phyloP scores from a whole-genome alignment of 192 early-diverging fungal genomes.

The Coemansia sp. region DNA sequence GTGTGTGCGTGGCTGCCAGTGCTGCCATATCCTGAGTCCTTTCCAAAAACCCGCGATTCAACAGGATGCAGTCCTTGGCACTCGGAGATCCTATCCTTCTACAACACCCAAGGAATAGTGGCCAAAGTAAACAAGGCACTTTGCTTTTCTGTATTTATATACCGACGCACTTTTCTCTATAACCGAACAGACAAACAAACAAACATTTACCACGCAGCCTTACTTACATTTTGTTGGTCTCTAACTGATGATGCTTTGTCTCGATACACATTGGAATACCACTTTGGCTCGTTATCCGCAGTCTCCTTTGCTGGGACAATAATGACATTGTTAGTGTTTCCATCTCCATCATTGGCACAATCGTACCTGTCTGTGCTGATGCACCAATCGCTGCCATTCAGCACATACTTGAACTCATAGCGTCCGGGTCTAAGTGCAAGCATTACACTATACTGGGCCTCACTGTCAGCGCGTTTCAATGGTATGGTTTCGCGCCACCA shows the following conservation, averaged over 20 bases:
- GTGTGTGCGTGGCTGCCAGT: background rate
- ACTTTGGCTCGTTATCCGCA: background rate
- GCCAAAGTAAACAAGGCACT: background rate
- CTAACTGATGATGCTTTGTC: background rate
- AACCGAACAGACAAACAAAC: background rate
- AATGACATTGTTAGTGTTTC: slow-evolving; percentile 45
- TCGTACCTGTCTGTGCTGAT: slow-evolving; percentile 25
- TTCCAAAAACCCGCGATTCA: background rate
- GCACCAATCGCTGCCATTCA: slow-evolving; percentile 42
- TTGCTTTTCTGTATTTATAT: background rate
- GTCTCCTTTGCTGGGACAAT: slow-evolving; percentile 9
- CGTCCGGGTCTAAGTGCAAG: slow-evolving; percentile 33
- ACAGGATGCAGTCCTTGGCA: background rate
- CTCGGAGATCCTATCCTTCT: background rate
- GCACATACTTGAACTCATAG: slow-evolving; percentile 52
- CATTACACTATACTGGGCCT: slow-evolving; percentile 6
- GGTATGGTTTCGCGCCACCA: slow-evolving; percentile 46
- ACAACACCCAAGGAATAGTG: background rate
- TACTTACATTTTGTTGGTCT: background rate
- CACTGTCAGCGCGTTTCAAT: slow-evolving; percentile 12
- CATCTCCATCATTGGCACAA: slow-evolving; percentile 26
- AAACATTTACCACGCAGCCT: background rate
- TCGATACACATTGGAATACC: background rate
- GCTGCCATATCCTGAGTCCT: background rate
- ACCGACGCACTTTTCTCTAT: background rate